phyloP scores from a whole-genome alignment of 2,329 filamentous ascomycete genomes.

The Fusarium camptoceras region DNA sequence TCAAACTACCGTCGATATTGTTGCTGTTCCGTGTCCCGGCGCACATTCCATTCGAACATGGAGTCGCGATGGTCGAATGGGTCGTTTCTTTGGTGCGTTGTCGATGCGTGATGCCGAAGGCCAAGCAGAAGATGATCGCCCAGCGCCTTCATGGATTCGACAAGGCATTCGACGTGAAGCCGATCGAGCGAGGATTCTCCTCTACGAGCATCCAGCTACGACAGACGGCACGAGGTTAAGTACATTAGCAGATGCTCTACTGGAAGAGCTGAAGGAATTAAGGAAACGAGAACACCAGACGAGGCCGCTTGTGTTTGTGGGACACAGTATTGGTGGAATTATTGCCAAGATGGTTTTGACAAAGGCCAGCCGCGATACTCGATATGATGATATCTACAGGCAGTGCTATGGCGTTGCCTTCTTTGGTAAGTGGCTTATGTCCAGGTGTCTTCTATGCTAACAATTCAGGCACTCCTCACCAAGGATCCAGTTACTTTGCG shows the following conservation, averaged over 20 bases:
- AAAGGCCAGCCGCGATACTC: conserved; percentile 55
- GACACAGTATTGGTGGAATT: conserved; percentile 70
- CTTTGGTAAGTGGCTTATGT: conserved; percentile 58
- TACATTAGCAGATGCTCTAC: conserved; percentile 59
- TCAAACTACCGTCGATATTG: conserved; percentile 65
- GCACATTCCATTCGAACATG: conserved; percentile 65
- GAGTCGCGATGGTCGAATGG: conserved; percentile 62
- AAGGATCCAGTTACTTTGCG: conserved; percentile 72
- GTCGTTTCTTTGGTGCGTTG: conserved; percentile 59
- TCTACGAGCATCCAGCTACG: conserved; percentile 63
- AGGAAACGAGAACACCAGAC: conserved; percentile 51
- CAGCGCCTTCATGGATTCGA: conserved; percentile 62
- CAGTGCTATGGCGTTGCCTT: conserved; percentile 72
- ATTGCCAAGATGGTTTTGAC: conserved; percentile 69
- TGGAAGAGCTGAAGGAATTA: conserved; percentile 56
- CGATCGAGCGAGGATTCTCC: conserved; percentile 60
- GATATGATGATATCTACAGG: conserved; percentile 60
- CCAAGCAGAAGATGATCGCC: conserved; percentile 34
- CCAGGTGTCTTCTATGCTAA: background rate
- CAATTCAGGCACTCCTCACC: conserved; percentile 66
- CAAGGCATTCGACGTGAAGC: conserved; percentile 64
- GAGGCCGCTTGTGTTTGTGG: conserved; percentile 70
- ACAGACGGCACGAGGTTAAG: conserved; percentile 56
- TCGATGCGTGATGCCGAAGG: conserved; percentile 55
- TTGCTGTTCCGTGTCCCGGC: conserved; percentile 66